phyloP scores from a whole-genome alignment of 805 yeast species.

The Metschnikowia drakensbergensis region DNA sequence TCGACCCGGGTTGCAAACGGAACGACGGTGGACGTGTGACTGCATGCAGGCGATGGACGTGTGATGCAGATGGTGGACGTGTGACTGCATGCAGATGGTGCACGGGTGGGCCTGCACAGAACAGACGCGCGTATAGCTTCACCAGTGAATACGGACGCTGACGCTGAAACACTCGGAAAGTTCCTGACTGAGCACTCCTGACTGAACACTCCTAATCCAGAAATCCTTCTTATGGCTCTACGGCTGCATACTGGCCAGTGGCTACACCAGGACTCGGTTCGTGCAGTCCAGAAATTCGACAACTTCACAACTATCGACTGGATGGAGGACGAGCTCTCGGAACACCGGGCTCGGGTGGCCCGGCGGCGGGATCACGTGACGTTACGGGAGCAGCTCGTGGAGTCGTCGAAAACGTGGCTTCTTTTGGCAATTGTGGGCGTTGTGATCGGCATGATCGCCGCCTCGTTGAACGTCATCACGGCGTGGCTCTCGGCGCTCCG shows the following conservation, averaged over 20 bases:
- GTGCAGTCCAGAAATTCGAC: slow-evolving; percentile 49
- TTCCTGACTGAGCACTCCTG: not conserved
- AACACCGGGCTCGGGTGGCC: slow-evolving; percentile 36
- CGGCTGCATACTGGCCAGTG: slow-evolving; percentile 26
- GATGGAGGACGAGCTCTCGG: slow-evolving; percentile 56
- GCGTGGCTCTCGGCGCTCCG: slow-evolving; percentile 81
- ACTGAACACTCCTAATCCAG: no score
- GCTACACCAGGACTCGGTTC: slow-evolving; percentile 34
- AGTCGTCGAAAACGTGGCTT: slow-evolving; percentile 59
- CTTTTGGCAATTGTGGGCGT: slow-evolving; percentile 74
- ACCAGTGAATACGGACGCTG: no score
- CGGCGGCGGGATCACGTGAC: slow-evolving; percentile 19
- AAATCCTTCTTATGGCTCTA: not conserved
- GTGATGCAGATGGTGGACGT: no score
- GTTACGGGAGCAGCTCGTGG: slow-evolving; percentile 25
- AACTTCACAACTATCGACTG: slow-evolving; percentile 68
- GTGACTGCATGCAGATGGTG: no score
- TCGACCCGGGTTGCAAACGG: no score
- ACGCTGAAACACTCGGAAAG: not conserved
- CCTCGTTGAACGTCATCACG: slow-evolving; percentile 72
- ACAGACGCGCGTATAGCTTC: not conserved
- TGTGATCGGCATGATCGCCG: slow-evolving; percentile 79
- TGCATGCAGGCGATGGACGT: no score
- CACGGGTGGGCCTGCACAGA: not conserved
- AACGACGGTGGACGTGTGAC: no score